These are phyloP conservation scores for Calonectria pseudoreteaudii DNA, from an alignment of 2,329 filamentous ascomycete genomes.

Conservation along the genomic window DNA sequence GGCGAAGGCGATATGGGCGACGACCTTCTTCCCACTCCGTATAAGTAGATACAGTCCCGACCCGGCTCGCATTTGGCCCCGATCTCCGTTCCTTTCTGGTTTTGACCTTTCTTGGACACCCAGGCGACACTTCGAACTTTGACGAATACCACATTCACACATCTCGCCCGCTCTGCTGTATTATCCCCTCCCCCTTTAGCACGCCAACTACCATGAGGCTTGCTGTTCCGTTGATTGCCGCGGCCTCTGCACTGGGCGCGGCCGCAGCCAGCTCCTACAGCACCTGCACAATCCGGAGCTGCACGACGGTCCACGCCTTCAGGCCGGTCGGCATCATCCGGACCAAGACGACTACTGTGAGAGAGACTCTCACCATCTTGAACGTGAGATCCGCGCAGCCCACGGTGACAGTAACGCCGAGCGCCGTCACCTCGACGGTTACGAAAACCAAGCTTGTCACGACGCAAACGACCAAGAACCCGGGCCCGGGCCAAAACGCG, in stretches of 20 bases:
- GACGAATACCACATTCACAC: neutral
- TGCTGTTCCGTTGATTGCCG: neutral
- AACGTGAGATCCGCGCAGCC: neutral
- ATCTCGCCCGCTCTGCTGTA: too few species aligned
- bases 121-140: neutral
- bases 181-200: neutral
- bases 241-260: neutral
- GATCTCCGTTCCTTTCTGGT: neutral
- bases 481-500: neutral
- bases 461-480: neutral
- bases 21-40: neutral
- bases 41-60: neutral
- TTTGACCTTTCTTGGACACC: neutral
- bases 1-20: neutral
- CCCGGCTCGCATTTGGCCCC: neutral
- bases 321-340: neutral
- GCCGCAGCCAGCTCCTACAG: neutral
- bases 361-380: neutral
- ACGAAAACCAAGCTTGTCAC: neutral
- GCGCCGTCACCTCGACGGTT: neutral
- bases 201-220: neutral
- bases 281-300: neutral
- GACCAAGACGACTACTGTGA: neutral
- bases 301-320: neutral
- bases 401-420: neutral